Evolutionary conservation across 2,329 filamentous ascomycete species (phyloP).

Genomic region (Stachybotrys elegans): DNA sequence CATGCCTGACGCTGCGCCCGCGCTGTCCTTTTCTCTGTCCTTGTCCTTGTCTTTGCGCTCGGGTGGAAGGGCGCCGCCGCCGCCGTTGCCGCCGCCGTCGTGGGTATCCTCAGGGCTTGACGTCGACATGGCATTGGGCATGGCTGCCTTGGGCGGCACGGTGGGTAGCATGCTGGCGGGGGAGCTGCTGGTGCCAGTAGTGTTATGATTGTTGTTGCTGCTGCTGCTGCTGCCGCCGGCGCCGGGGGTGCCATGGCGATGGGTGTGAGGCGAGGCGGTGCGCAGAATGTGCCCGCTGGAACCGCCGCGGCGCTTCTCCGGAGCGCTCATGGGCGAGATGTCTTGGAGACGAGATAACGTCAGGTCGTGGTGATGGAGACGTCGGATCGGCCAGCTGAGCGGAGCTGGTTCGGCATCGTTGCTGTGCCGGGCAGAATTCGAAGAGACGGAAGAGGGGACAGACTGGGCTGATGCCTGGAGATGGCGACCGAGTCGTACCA

Average conservation of each 20-base stretch:
- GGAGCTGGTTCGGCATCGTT: conserved; percentile 24
- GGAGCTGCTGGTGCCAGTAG: conserved; percentile 14
- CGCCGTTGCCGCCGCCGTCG: conserved; percentile 11
- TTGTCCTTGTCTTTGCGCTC: conserved; percentile 22
- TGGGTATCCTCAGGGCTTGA: conserved; percentile 18
- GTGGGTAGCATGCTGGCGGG: conserved; percentile 24
- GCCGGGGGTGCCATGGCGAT: conserved; percentile 9
- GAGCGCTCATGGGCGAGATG: conserved; percentile 28
- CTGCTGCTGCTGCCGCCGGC: conserved; percentile 19
- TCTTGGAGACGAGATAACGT: conserved; percentile 12
- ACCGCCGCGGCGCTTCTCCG: conserved; percentile 39
- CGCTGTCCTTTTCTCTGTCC: conserved; percentile 20
- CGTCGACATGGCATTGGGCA: conserved; percentile 15
- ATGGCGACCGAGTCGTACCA: conserved; percentile 5
- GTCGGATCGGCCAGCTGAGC: conserved; percentile 14
- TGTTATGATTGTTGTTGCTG: conserved; percentile 11
- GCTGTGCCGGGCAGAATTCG: conserved; percentile 10
- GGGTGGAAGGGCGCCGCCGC: conserved; percentile 17
- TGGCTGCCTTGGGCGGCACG: conserved; percentile 23
- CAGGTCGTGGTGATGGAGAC: conserved; percentile 19
- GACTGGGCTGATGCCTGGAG: conserved; percentile 13
- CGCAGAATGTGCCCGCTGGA: conserved; percentile 18
- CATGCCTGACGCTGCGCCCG: conserved; percentile 16
- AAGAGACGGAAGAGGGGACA: neutral
- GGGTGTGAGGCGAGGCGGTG: conserved; percentile 11